Conservation (phyloP, 352 stramenopile genomes). For the Pythium plurisporium region DNA sequence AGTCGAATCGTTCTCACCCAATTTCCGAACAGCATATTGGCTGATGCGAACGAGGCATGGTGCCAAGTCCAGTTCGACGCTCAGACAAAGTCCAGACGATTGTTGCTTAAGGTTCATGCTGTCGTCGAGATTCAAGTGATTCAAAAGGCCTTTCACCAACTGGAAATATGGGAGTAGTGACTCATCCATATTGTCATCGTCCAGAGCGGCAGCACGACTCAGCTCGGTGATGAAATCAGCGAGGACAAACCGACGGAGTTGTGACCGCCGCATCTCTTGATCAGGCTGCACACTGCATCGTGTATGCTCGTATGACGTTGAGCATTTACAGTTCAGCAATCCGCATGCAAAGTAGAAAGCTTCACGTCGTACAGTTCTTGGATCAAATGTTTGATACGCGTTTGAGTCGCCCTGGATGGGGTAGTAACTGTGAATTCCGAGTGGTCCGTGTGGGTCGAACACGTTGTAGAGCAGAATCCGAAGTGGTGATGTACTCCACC, state of each 20-base stretch:
- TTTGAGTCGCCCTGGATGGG: constrained; percentile 32
- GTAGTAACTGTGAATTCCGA: constrained; percentile 83
- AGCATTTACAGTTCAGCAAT: constrained; percentile 58
- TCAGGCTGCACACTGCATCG: not conserved
- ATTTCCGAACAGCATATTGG: constrained; percentile 20
- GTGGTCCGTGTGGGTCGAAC: constrained; percentile 68
- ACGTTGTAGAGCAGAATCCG: constrained; percentile 71
- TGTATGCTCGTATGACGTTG: constrained; percentile 61
- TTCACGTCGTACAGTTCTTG: constrained; percentile 56
- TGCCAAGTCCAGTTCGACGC: constrained; percentile 19
- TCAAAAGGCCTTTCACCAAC: constrained; percentile 61
- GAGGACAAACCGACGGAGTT: constrained; percentile 57
- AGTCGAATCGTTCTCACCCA: constrained; percentile 15
- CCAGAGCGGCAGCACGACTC: constrained; percentile 24
- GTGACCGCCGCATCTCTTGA: constrained; percentile 2
- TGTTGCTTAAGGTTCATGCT: constrained; percentile 21
- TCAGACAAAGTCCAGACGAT: not conserved
- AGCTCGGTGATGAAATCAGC: constrained; percentile 51
- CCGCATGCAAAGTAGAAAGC: constrained; percentile 77
- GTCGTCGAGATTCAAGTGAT: constrained; percentile 49
- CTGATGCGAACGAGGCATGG: not conserved
- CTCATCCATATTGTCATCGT: constrained; percentile 41
- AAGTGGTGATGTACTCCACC: constrained; percentile 57
- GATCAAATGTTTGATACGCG: constrained; percentile 29
- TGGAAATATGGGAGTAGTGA: constrained; percentile 59